A percentile compares a stretch with the other conserved stretches of the same genome.
Conservation (phyloP, 495 filamentous ascomycete genomes). For the Penicillium psychrofluorescens region DNA sequence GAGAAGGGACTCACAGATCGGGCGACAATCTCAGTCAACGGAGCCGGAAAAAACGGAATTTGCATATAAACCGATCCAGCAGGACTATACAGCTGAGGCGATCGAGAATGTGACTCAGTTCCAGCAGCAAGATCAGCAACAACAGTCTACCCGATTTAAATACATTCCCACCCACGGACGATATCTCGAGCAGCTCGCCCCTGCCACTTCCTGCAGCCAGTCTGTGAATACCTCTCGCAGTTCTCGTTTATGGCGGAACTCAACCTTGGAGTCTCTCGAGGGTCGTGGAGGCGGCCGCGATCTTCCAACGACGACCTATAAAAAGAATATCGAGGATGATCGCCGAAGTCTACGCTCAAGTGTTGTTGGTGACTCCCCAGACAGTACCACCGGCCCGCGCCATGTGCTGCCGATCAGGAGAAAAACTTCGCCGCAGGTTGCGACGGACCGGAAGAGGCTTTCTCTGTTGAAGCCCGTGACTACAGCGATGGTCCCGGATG, state of each 20-base stretch:
- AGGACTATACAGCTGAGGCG: constrained; percentile 27
- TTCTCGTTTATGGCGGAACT: constrained; percentile 5
- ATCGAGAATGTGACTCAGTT: constrained; percentile 11
- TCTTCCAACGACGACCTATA: background rate
- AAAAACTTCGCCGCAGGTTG: constrained; percentile 10
- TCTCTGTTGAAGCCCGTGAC: constrained; percentile 27
- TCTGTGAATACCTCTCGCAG: constrained; percentile 10
- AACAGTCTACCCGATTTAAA: constrained; percentile 15
- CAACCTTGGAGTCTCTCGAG: constrained; percentile 2
- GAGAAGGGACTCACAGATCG: background rate
- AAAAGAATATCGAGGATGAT: constrained; percentile 5
- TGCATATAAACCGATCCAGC: constrained; percentile 27
- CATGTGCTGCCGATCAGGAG: constrained; percentile 9
- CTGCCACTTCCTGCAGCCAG: constrained; percentile 7
- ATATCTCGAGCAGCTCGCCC: constrained; percentile 13
- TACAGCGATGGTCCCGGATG: constrained; percentile 35
- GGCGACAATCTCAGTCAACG: background rate
- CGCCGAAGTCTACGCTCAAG: constrained; percentile 6
- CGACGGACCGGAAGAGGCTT: constrained; percentile 15
- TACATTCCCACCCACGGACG: constrained; percentile 28
- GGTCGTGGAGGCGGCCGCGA: background rate
- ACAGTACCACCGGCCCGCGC: background rate
- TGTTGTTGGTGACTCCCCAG: constrained; percentile 2
- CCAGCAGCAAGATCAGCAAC: background rate
- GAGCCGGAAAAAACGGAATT: constrained; percentile 20